A percentile compares a stretch with the other conserved stretches of the same genome.
phyloP scores from a whole-genome alignment of 768 basidiomycete species.

The Tylopilus subfusipes region DNA sequence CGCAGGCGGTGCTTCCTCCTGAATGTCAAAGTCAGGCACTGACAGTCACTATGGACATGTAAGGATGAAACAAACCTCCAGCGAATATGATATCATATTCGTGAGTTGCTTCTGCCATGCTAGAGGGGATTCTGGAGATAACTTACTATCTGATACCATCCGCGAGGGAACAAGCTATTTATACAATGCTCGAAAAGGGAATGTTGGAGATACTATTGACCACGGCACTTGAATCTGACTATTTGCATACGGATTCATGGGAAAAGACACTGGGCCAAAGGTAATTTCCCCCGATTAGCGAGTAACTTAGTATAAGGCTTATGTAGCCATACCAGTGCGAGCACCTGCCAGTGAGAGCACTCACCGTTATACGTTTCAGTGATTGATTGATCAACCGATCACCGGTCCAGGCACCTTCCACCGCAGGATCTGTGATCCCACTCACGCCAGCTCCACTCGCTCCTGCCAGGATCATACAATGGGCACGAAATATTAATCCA shows the following conservation, averaged over 20 bases:
- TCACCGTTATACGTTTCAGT: neutral
- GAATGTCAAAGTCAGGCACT: neutral
- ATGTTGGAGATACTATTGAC: neutral
- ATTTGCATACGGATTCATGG: neutral
- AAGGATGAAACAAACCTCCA: slow-evolving; percentile 40
- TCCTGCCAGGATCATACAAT: neutral
- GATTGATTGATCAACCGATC: slow-evolving; percentile 3
- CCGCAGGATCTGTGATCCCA: neutral
- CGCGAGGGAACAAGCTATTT: neutral
- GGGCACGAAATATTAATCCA: too few species aligned
- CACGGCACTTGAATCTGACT: neutral
- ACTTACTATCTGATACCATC: too few species aligned
- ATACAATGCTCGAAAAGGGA: neutral
- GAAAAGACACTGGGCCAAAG: neutral
- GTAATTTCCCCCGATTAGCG: neutral
- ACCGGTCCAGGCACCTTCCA: neutral
- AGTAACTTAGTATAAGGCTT: neutral
- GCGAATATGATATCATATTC: slow-evolving; percentile 53
- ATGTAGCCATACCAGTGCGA: too few species aligned
- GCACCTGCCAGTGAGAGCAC: too few species aligned
- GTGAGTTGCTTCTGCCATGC: slow-evolving; percentile 7
- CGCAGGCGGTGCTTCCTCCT: slow-evolving; percentile 37
- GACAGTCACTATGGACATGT: neutral
- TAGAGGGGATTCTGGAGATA: neutral
- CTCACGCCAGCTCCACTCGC: neutral